Conservation (phyloP, 495 filamentous ascomycete genomes). For the Ascobolus immersus region DNA sequence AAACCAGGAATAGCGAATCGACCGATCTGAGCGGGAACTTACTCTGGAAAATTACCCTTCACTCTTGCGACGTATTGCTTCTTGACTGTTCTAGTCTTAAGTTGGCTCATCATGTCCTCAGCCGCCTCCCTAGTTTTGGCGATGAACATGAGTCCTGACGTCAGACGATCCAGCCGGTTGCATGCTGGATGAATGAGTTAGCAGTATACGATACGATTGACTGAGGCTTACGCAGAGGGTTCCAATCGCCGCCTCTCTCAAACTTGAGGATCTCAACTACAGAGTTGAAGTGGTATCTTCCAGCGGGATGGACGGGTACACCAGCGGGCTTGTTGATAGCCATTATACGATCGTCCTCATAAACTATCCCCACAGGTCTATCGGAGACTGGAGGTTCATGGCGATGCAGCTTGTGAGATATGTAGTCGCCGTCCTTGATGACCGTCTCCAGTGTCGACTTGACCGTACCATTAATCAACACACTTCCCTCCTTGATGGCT, state of each 20-base stretch:
- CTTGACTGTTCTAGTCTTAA: conserved; percentile 48
- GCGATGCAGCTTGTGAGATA: conserved; percentile 81
- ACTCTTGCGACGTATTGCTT: conserved; percentile 92
- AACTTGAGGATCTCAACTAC: conserved; percentile 77
- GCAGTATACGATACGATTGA: background rate
- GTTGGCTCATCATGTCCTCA: conserved; percentile 43
- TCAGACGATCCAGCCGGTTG: conserved; percentile 81
- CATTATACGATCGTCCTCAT: conserved; percentile 75
- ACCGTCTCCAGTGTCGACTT: conserved; percentile 25
- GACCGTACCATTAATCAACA: conserved; percentile 44
- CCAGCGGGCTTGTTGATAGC: conserved; percentile 94
- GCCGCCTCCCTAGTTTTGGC: conserved; percentile 61
- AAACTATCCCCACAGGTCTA: conserved; percentile 52
- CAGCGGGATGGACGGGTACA: conserved; percentile 80
- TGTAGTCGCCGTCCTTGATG: conserved; percentile 57
- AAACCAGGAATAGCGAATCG: background rate
- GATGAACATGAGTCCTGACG: conserved; percentile 93
- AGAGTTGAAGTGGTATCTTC: conserved; percentile 83
- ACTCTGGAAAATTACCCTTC: conserved; percentile 63
- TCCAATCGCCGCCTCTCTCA: conserved; percentile 44
- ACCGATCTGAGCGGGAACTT: background rate
- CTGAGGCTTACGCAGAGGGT: conserved; percentile 28
- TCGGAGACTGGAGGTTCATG: conserved; percentile 81
- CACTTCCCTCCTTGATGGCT: conserved; percentile 51
- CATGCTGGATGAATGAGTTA: conserved; percentile 27